Evolutionary conservation across 768 basidiomycete genomes (phyloP).

Genomic region (Psilocybe tampanensis): DNA sequence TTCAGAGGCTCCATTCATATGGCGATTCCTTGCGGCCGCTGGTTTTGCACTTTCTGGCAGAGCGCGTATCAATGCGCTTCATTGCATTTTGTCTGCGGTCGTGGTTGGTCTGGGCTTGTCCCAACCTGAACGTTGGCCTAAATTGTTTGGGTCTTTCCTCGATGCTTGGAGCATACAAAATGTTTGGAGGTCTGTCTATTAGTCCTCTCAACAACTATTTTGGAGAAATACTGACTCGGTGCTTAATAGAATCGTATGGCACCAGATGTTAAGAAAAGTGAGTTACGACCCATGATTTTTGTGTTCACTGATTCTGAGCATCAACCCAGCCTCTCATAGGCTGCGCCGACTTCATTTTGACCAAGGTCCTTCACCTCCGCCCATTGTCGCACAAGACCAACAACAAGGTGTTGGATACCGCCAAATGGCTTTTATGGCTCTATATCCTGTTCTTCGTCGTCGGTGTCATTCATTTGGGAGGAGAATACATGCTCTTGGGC

Average conservation of each 20-base stretch:
- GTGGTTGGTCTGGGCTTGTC: slow-evolving; percentile 22
- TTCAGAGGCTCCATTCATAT: slow-evolving; percentile 15
- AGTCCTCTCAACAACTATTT: background rate
- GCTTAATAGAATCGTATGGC: slow-evolving; percentile 19
- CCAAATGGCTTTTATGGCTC: slow-evolving; percentile 12
- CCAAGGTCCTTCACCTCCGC: background rate
- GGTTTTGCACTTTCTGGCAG: slow-evolving; percentile 21
- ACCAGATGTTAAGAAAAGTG: slow-evolving; percentile 26
- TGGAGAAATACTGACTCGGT: background rate
- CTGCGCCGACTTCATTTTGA: slow-evolving; percentile 8
- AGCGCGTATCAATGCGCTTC: slow-evolving; percentile 18
- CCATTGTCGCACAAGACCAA: background rate
- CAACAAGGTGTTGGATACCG: background rate
- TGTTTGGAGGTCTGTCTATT: slow-evolving; percentile 27
- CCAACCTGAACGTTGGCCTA: slow-evolving; percentile 25
- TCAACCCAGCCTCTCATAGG: slow-evolving; percentile 8
- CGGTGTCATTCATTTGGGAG: slow-evolving; percentile 32
- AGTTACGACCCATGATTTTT: background rate
- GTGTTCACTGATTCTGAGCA: background rate
- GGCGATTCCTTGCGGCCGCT: slow-evolving; percentile 11
- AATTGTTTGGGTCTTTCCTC: slow-evolving; percentile 21
- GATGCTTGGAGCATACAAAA: slow-evolving; percentile 22
- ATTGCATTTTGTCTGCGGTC: slow-evolving; percentile 15
- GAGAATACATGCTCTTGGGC: slow-evolving; percentile 34
- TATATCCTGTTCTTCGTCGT: slow-evolving; percentile 33